phyloP scores from a whole-genome alignment of 805 yeast species.

The Schwanniomyces sp. region DNA sequence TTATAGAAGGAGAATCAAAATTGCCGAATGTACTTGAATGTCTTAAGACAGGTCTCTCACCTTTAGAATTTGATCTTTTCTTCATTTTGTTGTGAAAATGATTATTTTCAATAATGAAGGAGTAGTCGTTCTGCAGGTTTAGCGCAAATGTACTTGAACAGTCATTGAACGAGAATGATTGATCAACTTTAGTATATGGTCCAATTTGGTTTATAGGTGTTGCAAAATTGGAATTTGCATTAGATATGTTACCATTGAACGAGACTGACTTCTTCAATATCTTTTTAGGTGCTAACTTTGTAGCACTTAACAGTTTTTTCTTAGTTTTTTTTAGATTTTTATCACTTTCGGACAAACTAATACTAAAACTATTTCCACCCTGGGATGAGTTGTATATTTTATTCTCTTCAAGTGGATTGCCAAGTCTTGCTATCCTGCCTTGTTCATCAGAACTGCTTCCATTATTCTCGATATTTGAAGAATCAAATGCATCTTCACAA shows the following conservation, averaged over 20 bases:
- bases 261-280: conserved; percentile 10
- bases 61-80: conserved; percentile 1
- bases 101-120: conserved; percentile 19
- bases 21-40: conserved; percentile 2
- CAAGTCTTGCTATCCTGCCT: neutral
- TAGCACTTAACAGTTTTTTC: neutral
- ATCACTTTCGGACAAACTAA: neutral
- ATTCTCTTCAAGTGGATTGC: neutral
- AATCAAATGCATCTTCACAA: conserved; percentile 10
- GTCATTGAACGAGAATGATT: conserved; percentile 11
- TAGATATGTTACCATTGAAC: conserved; percentile 7
- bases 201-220: neutral
- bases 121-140: conserved; percentile 13
- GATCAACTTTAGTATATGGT: neutral
- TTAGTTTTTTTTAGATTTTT: neutral
- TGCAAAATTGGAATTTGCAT: conserved; percentile 4
- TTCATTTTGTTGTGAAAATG: conserved; percentile 5
- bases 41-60: conserved; percentile 3
- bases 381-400: neutral
- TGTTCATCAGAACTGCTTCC: conserved; percentile 6
- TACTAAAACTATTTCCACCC: too few relatives aligned
- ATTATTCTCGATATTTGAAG: neutral
- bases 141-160: conserved; percentile 15
- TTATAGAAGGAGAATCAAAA: conserved; percentile 4
- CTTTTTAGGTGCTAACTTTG: conserved; percentile 8